Evolutionary conservation across 495 filamentous ascomycete genomes (phyloP).

Genomic region (Schizothecium vesticola): DNA sequence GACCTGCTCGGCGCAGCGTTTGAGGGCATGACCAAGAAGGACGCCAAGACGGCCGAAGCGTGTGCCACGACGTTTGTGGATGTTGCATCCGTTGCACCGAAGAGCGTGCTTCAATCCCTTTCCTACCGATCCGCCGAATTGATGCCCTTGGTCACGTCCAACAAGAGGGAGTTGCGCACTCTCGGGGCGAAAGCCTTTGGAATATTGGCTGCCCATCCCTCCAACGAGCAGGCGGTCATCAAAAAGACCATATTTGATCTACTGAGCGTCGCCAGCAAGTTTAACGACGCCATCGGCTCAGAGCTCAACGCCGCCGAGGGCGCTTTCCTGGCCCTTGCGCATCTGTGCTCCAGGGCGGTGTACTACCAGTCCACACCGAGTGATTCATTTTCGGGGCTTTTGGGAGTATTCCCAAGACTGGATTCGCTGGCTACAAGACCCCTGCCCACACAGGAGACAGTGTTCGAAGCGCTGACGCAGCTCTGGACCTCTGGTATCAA

Average conservation of each 20-base stretch:
- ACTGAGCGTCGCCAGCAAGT: constrained; percentile 14
- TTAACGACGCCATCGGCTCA: constrained; percentile 27
- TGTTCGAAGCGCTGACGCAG: constrained; percentile 65
- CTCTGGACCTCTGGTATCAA: constrained; percentile 61
- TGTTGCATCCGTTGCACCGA: constrained; percentile 58
- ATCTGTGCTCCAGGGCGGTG: constrained; percentile 24
- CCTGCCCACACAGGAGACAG: constrained; percentile 36
- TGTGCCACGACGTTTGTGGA: constrained; percentile 60
- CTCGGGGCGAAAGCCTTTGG: constrained; percentile 68
- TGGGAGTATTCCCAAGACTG: constrained; percentile 20
- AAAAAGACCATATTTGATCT: constrained; percentile 10
- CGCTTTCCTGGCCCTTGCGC: constrained; percentile 26
- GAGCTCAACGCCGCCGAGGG: constrained; percentile 36
- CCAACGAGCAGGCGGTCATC: constrained; percentile 28
- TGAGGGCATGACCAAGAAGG: constrained; percentile 51
- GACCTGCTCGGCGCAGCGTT: constrained; percentile 51
- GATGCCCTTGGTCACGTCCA: constrained; percentile 57
- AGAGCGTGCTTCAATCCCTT: constrained; percentile 44
- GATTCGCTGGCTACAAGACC: constrained; percentile 15
- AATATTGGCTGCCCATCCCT: constrained; percentile 64
- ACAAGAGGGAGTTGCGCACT: constrained; percentile 57
- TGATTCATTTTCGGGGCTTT: not conserved
- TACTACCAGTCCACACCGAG: constrained; percentile 19
- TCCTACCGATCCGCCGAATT: constrained; percentile 45
- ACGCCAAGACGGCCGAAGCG: constrained; percentile 44